Conservation (phyloP, 192 early-diverging fungal genomes). For the Pilaira anomala region DNA sequence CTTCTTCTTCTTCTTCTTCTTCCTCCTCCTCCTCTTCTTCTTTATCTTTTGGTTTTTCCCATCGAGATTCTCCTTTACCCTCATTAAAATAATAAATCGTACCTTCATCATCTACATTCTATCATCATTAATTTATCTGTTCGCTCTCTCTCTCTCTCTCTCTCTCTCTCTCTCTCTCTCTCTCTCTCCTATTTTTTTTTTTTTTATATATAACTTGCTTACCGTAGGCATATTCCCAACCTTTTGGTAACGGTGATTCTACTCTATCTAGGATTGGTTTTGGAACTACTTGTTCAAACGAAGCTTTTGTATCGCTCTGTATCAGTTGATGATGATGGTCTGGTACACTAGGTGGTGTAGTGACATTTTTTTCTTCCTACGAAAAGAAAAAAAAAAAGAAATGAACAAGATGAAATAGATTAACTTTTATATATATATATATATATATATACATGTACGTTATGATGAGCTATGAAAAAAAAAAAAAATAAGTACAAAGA, state of each 20-base stretch:
- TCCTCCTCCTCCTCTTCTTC: not conserved
- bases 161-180: not conserved
- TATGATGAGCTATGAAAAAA: too few species aligned
- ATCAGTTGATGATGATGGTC: not conserved
- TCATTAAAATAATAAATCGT: constrained; percentile 53
- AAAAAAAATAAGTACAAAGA: too few species aligned
- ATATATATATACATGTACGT: too few species aligned
- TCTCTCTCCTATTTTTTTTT: not conserved
- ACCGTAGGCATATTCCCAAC: constrained; percentile 48
- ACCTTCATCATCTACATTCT: constrained; percentile 41
- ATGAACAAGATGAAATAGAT: too few species aligned
- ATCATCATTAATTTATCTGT: not conserved
- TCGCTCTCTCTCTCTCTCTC: not conserved
- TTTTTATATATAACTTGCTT: constrained; percentile 2
- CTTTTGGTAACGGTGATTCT: constrained; percentile 35
- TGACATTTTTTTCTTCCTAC: constrained; percentile 5
- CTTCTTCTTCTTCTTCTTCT: constrained; percentile 1
- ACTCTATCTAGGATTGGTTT: not conserved
- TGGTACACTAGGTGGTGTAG: not conserved
- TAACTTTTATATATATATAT: too few species aligned
- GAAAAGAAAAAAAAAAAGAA: too few species aligned
- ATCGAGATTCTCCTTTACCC: constrained; percentile 45
- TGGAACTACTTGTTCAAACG: not conserved
- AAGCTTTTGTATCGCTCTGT: not conserved
- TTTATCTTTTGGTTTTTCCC: constrained; percentile 38